Evolutionary conservation across 129 eudicot genomes (phyloP).

Genomic region (Deinandra increscens): DNA sequence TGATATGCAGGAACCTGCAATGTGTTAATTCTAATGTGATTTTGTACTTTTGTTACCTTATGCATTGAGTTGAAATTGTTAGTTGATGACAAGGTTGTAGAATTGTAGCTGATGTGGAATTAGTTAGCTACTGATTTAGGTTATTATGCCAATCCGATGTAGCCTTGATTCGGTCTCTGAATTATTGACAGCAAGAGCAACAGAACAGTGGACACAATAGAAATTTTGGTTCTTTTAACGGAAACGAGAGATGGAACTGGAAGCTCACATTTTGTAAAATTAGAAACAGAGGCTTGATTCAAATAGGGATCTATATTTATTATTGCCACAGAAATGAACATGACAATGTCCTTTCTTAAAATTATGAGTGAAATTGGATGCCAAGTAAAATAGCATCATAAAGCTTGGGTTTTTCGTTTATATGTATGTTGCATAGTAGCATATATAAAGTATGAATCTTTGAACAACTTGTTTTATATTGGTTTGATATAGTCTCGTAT

Average conservation of each 20-base stretch:
- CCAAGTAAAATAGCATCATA: not conserved
- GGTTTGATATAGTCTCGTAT: not conserved
- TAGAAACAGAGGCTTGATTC: not conserved
- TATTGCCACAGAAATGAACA: not conserved
- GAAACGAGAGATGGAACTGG: constrained; percentile 12
- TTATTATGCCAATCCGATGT: not conserved
- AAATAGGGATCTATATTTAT: not conserved
- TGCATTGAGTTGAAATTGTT: not conserved
- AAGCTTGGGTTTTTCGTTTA: not conserved
- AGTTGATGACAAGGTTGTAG: constrained; percentile 16
- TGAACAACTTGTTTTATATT: not conserved
- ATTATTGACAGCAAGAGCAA: not conserved
- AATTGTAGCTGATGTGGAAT: not conserved
- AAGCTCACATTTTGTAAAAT: not conserved
- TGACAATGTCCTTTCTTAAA: not conserved
- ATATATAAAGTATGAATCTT: not conserved
- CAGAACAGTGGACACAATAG: not conserved
- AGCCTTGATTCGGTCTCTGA: not conserved
- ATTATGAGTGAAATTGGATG: not conserved
- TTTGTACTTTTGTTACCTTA: not conserved
- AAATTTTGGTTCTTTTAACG: not conserved
- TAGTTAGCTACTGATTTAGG: not conserved
- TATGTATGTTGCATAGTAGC: not conserved
- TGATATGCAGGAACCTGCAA: not conserved
- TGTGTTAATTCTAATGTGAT: not conserved